A percentile compares a stretch with the other conserved stretches of the same genome.
These are phyloP conservation scores for Debaryomycetaceae sp. DNA, from an alignment of 1,139 yeast species.

Conservation along the genomic window DNA sequence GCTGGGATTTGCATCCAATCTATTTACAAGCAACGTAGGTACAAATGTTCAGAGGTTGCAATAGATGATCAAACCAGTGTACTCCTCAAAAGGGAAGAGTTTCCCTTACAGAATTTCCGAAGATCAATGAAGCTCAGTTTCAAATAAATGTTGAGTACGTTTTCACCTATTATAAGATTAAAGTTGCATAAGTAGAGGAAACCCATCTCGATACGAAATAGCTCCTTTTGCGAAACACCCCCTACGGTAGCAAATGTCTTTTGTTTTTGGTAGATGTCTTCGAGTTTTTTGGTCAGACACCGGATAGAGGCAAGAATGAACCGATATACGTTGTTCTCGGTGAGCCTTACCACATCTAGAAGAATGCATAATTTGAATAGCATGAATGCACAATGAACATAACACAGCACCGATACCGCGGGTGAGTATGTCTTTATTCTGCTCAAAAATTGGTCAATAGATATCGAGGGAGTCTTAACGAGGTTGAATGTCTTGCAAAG, in stretches of 20 bases:
- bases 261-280: conserved; percentile 45
- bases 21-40: neutral
- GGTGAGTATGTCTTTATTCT: conserved; percentile 43
- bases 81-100: conserved; percentile 1
- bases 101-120: conserved; percentile 18
- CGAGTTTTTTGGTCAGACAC: conserved; percentile 43
- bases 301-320: conserved; percentile 41
- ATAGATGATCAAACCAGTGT: neutral
- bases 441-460: conserved; percentile 34
- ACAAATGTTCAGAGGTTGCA: neutral
- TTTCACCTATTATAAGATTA: conserved; percentile 36
- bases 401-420: conserved; percentile 38
- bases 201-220: conserved; percentile 39
- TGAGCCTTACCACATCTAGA: conserved; percentile 30
- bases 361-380: conserved; percentile 35
- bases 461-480: conserved; percentile 32
- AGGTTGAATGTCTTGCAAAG: conserved; percentile 34
- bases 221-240: conserved; percentile 38
- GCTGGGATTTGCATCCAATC: too few relatives aligned
- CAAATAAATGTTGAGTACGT: conserved; percentile 31
- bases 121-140: conserved; percentile 25
- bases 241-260: conserved; percentile 44
- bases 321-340: conserved; percentile 35
- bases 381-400: conserved; percentile 40
- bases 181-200: conserved; percentile 42